phyloP scores from a whole-genome alignment of 306 rosid genomes.

The Oxytropis ochrocephala region DNA sequence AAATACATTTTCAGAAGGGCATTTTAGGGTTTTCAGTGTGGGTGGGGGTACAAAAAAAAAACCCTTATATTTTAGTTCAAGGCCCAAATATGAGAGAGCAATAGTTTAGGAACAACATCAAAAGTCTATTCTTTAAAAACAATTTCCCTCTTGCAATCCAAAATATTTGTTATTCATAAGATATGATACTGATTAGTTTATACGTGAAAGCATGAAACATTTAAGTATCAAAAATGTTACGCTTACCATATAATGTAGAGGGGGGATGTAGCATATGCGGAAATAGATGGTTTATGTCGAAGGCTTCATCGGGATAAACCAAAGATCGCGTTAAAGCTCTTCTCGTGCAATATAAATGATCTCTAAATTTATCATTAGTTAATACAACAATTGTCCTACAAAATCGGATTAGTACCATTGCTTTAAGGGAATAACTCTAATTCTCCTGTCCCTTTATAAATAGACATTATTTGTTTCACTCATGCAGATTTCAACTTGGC shows the following conservation, averaged over 20 bases:
- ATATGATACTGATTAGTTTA: background rate
- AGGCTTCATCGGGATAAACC: background rate
- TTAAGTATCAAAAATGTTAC: background rate
- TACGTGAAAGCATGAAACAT: background rate
- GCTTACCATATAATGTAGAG: background rate
- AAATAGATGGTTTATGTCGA: background rate
- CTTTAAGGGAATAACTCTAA: constrained; percentile 9
- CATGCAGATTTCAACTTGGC: constrained; percentile 90
- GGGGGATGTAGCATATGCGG: background rate
- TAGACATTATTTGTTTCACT: constrained; percentile 23
- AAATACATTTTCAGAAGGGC: too few relatives aligned
- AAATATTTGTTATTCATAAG: background rate
- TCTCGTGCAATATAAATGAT: background rate
- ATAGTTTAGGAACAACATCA: too few relatives aligned
- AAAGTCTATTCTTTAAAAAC: background rate
- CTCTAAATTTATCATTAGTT: constrained; percentile 6
- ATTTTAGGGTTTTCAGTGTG: too few relatives aligned
- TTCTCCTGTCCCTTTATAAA: constrained; percentile 18
- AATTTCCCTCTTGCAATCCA: background rate
- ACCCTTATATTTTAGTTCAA: too few relatives aligned
- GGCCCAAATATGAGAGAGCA: too few relatives aligned
- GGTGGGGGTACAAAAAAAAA: too few relatives aligned
- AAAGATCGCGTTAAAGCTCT: background rate
- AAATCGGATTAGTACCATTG: constrained; percentile 34
- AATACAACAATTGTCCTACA: constrained; percentile 36